These are phyloP conservation scores for Solanum chmielewskii DNA, from an alignment of 257 asterid species.

Conservation along the genomic window DNA sequence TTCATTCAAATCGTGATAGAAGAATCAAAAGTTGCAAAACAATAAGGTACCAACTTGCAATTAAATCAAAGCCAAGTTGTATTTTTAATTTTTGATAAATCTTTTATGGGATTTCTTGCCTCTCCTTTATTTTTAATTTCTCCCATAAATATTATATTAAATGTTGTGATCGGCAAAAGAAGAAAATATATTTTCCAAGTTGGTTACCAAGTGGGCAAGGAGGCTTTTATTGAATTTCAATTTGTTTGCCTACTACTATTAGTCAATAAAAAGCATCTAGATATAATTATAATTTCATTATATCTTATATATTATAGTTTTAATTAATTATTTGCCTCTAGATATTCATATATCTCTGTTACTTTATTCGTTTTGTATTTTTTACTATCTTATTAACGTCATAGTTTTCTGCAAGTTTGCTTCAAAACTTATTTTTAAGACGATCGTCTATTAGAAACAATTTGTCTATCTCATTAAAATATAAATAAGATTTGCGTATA, in stretches of 20 bases:
- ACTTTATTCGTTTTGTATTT: background rate
- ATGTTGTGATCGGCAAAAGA: background rate
- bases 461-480: background rate
- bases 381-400: background rate
- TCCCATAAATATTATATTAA: background rate
- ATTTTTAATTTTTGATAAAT: background rate
- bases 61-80: slow-evolving; percentile 28
- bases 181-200: slow-evolving; percentile 10
- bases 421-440: background rate
- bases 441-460: background rate
- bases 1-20: background rate
- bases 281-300: background rate
- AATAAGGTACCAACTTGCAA: slow-evolving; percentile 26
- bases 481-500: rapidly evolving
- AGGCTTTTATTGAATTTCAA: slow-evolving; percentile 16
- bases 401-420: background rate
- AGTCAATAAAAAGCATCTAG: background rate
- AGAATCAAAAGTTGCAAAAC: background rate
- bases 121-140: background rate
- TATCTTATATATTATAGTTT: background rate
- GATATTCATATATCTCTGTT: background rate
- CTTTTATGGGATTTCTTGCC: background rate
- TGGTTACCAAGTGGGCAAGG: slow-evolving; percentile 36
- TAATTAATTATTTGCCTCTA: background rate
- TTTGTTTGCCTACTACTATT: background rate